Conservation (phyloP, 129 eudicot genomes). For the sunflower (Helianthus annuus) region HanXRQr2.0-SUNRISE NC_035446.2:172554367-172554866, state of each 20-base stretch:
- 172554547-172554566: conserved; percentile 34
- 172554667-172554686: conserved; percentile 39
- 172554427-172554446: conserved; percentile 43
- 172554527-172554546: conserved; percentile 30
- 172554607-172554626: conserved; percentile 13
- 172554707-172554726: conserved; percentile 51
- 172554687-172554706: conserved; percentile 47
- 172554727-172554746: conserved; percentile 39
- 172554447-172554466: conserved; percentile 84
- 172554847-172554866: conserved; percentile 19
- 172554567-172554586: conserved; percentile 35
- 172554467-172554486: conserved; percentile 54
- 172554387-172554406: conserved; percentile 72
- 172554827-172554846: conserved; percentile 22
- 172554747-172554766: neutral
- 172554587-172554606: conserved; percentile 13
- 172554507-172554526: conserved; percentile 43
- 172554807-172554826: conserved; percentile 23
- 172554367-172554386: conserved; percentile 95
- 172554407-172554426: conserved; percentile 35
- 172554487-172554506: conserved; percentile 76
- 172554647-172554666: conserved; percentile 22
- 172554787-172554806: conserved; percentile 18
- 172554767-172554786: conserved; percentile 9
- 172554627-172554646: neutral